phyloP scores from a whole-genome alignment of 192 early-diverging fungal genomes.

The Coemansia pectinata region DNA sequence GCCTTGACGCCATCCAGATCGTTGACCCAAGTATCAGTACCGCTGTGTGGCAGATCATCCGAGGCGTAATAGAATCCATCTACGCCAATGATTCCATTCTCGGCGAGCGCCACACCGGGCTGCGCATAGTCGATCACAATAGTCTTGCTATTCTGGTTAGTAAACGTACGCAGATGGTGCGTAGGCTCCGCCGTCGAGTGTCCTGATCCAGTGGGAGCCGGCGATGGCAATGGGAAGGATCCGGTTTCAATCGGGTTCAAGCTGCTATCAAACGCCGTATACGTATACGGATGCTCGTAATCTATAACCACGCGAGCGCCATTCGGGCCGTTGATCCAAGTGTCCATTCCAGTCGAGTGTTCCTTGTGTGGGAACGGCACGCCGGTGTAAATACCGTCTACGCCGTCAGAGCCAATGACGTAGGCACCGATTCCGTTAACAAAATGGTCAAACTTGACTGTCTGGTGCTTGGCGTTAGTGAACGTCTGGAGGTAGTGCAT shows the following conservation, averaged over 20 bases:
- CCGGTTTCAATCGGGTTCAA: conserved; percentile 15
- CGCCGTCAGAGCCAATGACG: conserved; percentile 11
- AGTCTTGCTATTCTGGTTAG: conserved; percentile 18
- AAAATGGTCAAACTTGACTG: neutral
- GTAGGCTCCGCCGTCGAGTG: neutral
- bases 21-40: conserved; percentile 38
- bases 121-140: conserved; percentile 34
- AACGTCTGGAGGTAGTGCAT: neutral
- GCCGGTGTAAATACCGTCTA: conserved; percentile 18
- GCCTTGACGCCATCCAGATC: conserved; percentile 19
- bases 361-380: neutral
- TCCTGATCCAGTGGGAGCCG: neutral
- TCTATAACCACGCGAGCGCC: conserved; percentile 15
- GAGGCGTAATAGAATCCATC: conserved; percentile 33
- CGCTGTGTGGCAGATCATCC: neutral
- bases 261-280: conserved; percentile 11
- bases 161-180: conserved; percentile 39
- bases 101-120: conserved; percentile 13
- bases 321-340: conserved; percentile 12
- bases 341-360: conserved; percentile 7
- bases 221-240: neutral
- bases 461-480: conserved; percentile 8
- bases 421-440: conserved; percentile 6
- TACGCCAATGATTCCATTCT: neutral
- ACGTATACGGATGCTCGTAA: conserved; percentile 7